phyloP scores from a whole-genome alignment of 1,284 basidiomycete species.

The Cystobasidiaceae sp. region DNA sequence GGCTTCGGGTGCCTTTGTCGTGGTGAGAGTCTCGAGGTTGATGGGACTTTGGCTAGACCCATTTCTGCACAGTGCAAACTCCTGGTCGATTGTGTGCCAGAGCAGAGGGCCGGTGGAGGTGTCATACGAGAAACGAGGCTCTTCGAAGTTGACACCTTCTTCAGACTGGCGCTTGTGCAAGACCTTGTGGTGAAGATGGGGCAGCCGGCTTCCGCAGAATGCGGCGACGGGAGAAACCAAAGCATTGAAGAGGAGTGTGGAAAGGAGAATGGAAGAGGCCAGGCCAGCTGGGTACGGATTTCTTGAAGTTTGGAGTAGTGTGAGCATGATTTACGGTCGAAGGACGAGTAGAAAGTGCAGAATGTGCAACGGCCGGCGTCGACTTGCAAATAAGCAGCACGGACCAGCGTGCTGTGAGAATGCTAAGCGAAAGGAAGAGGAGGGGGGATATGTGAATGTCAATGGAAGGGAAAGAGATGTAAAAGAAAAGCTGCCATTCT shows the following conservation, averaged over 20 bases:
- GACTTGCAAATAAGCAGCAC: too few species aligned
- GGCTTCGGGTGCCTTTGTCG: background rate
- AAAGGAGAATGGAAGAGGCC: background rate
- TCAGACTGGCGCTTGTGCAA: conserved; percentile 1
- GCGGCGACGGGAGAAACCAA: background rate
- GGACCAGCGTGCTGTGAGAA: too few species aligned
- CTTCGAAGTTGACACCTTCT: background rate
- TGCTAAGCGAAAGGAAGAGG: too few species aligned
- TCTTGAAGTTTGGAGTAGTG: too few species aligned
- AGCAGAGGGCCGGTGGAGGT: background rate
- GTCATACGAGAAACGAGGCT: background rate
- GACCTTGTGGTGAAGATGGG: background rate
- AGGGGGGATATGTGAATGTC: background rate
- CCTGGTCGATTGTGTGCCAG: background rate
- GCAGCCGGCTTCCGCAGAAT: conserved; percentile 8
- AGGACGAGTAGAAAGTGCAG: too few species aligned
- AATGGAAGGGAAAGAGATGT: background rate
- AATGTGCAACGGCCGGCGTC: too few species aligned
- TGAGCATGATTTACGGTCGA: too few species aligned
- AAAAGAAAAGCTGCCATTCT: background rate
- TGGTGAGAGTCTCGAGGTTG: background rate
- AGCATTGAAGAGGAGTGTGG: background rate
- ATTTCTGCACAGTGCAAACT: background rate
- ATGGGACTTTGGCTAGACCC: conserved; percentile 1
- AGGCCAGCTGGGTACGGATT: background rate